Evolutionary conservation across 192 early-diverging fungal species (phyloP).

Genomic region (Coemansia reversa): DNA sequence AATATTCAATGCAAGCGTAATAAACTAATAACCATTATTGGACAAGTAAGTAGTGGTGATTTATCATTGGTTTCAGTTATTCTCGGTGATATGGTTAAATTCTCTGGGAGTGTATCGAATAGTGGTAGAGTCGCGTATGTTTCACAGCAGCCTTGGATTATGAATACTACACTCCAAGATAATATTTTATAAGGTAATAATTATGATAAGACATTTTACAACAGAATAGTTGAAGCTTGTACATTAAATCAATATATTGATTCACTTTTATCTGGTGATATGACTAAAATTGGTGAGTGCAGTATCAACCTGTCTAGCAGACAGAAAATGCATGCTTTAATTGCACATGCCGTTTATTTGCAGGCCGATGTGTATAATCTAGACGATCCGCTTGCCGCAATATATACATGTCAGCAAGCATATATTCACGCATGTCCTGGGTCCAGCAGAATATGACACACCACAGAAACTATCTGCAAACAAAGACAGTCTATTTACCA

Average conservation of each 20-base stretch:
- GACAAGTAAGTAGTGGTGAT: slow-evolving; percentile 65
- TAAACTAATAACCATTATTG: slow-evolving; percentile 59
- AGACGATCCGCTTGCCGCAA: slow-evolving; percentile 72
- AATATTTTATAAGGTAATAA: slow-evolving; percentile 65
- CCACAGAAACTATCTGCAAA: slow-evolving; percentile 40
- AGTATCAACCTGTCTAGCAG: slow-evolving; percentile 23
- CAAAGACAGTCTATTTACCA: slow-evolving; percentile 12
- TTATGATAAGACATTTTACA: slow-evolving; percentile 55
- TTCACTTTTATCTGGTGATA: slow-evolving; percentile 55
- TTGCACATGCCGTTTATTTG: slow-evolving; percentile 58
- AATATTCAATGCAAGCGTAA: slow-evolving; percentile 43
- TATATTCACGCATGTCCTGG: slow-evolving; percentile 56
- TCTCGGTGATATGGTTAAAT: slow-evolving; percentile 56
- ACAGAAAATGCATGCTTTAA: slow-evolving; percentile 9
- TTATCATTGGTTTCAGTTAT: slow-evolving; percentile 63
- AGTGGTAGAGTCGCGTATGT: slow-evolving; percentile 57
- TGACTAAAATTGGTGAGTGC: slow-evolving; percentile 24
- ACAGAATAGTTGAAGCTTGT: slow-evolving; percentile 58
- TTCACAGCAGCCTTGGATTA: slow-evolving; percentile 63
- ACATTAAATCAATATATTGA: slow-evolving; percentile 56
- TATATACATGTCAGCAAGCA: slow-evolving; percentile 62
- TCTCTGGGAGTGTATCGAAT: slow-evolving; percentile 21
- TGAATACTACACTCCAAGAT: slow-evolving; percentile 56
- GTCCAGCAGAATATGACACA: slow-evolving; percentile 65
- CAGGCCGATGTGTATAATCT: slow-evolving; percentile 63